Base-by-base conservation (phyloP, 2,329 filamentous ascomycete genomes). In the Diaporthe aspalathi region DNA sequence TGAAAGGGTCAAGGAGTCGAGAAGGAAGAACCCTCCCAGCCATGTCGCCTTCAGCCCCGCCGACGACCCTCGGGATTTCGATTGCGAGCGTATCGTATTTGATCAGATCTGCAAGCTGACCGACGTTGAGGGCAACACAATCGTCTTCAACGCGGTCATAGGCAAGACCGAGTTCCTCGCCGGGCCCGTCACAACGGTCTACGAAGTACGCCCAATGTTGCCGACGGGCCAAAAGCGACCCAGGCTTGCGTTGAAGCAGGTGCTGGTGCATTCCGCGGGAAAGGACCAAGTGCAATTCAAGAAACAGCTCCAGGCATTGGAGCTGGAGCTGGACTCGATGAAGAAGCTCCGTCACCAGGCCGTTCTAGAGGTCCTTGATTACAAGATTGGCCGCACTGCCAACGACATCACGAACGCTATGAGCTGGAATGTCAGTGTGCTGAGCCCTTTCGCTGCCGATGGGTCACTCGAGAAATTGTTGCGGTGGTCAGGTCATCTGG, bases 381-480 rank as follows among this genome's bases (percentile, higher is more conserved):
- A 94, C 82, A 94, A 93, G 76, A 92, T 98, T 73, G 86, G 92
- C 77, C 84, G 74, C 70, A 80, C 73, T 70, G 74, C 82, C 76
- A 77, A 83, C 20, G 79, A 82, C 49, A 82, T 86, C 63, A 74
- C 76, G 11, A 71, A 73, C 75, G 24, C 67, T 78, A 83, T 76
- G 69, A 80, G 71, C 8, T 97, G 94, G 92, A 92, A 90, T 35
- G 87, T 97, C 68, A 92, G 89, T 75, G 85, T 96, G 3, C 84
- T 98, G 27, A 91, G 88, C 52, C 92, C 95, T 60, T 88, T 93
- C 76, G 93, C 93, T 14, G 92, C 94, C 67, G 94, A 93, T 79
- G 94, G 94, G 0, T 93, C 95, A 0, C 83, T 99, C 17, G 89
- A 92, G 35, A 94, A 97, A 76, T 85, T 97, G 24, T 85, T 99